These are phyloP conservation scores for Trichaptum fuscoviolaceum DNA, from an alignment of 768 basidiomycete genomes.

Conservation along the genomic window DNA sequence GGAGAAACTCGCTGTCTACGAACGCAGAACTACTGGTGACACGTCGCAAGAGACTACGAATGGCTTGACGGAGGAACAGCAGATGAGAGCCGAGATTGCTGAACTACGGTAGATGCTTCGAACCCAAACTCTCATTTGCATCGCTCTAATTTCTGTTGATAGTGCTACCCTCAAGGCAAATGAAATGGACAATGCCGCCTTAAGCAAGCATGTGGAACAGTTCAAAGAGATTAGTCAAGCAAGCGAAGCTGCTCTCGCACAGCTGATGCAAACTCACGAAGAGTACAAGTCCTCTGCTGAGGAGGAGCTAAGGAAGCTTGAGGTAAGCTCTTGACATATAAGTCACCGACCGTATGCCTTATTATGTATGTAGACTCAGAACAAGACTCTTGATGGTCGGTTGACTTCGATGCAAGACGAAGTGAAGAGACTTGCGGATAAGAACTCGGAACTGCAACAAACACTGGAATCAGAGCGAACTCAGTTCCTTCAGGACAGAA, in stretches of 20 bases:
- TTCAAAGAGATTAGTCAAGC: constrained; percentile 84
- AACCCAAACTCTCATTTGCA: background rate
- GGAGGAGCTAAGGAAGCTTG: constrained; percentile 56
- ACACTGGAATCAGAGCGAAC: constrained; percentile 63
- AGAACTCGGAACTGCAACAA: constrained; percentile 55
- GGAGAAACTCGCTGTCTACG: constrained; percentile 85
- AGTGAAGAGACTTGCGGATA: constrained; percentile 39
- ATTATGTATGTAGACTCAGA: constrained; percentile 46
- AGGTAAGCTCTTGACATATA: constrained; percentile 43
- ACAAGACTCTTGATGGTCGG: constrained; percentile 57
- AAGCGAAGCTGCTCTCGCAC: constrained; percentile 69
- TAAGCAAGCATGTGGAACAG: constrained; percentile 71
- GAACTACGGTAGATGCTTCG: constrained; percentile 59
- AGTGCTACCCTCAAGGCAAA: constrained; percentile 74
- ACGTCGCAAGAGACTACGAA: constrained; percentile 12
- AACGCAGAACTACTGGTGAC: constrained; percentile 41
- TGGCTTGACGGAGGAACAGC: constrained; percentile 58
- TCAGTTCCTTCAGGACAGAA: constrained; percentile 76
- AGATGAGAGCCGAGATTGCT: constrained; percentile 79
- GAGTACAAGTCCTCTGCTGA: constrained; percentile 75
- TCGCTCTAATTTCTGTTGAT: background rate
- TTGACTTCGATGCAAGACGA: constrained; percentile 52
- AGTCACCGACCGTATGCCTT: constrained; percentile 2
- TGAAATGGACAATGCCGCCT: constrained; percentile 69
- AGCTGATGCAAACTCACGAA: constrained; percentile 68